Conservation (phyloP, 345 rosid species). For the Arabis hirsuta region DNA sequence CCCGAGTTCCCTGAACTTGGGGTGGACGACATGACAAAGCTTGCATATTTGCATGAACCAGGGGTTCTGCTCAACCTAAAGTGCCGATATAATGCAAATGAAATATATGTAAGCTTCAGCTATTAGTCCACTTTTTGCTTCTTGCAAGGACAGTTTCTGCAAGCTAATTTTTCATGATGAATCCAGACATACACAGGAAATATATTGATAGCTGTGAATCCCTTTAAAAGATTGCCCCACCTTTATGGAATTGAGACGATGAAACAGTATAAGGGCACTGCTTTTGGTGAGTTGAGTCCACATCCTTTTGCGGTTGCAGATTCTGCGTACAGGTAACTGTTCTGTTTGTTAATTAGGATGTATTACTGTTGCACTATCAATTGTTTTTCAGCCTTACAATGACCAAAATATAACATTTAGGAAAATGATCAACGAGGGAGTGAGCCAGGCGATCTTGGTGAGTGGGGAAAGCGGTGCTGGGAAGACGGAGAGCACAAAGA, state of each 20-base stretch:
- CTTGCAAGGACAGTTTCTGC: conserved; percentile 1
- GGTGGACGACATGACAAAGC: conserved; percentile 96
- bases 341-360: neutral
- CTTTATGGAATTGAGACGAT: conserved; percentile 78
- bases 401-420: conserved; percentile 50
- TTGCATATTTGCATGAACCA: conserved; percentile 96
- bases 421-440: conserved; percentile 85
- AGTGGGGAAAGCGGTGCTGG: conserved; percentile 99
- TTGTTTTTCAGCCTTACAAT: conserved; percentile 20
- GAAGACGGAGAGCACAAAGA: conserved; percentile 97
- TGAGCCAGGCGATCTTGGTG: conserved; percentile 91
- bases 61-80: conserved; percentile 89
- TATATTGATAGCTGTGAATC: conserved; percentile 96
- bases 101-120: conserved; percentile 78
- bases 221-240: conserved; percentile 83
- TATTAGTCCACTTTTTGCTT: neutral
- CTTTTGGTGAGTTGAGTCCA: conserved; percentile 88
- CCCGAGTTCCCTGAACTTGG: conserved; percentile 86
- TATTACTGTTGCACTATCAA: conserved; percentile 10
- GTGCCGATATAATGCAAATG: conserved; percentile 76
- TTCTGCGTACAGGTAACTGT: conserved; percentile 83
- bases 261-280: conserved; percentile 86
- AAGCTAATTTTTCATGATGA: conserved; percentile 21
- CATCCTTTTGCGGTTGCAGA: conserved; percentile 98
- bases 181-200: conserved; percentile 93